phyloP scores from a whole-genome alignment of 106 monocot species.

The Allium fistulosum region DNA sequence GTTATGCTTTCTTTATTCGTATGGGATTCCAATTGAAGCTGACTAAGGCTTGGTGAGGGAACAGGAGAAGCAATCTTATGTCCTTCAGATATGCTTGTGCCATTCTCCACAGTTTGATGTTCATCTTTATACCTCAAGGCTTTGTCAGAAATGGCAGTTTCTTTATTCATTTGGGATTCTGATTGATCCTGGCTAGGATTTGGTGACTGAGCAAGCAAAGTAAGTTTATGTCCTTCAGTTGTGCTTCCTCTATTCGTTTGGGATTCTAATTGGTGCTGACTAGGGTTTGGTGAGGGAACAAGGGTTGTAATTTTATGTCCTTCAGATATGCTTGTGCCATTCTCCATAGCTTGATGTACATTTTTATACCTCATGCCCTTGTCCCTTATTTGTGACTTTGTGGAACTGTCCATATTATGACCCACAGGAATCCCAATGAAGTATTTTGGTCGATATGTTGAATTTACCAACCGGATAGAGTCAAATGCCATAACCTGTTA shows the following conservation, averaged over 20 bases:
- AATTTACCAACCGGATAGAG: slow-evolving; percentile 45
- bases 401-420: slow-evolving; percentile 7
- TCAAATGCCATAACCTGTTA: slow-evolving; percentile 83
- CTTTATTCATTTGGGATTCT: not conserved
- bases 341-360: slow-evolving; percentile 3
- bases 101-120: slow-evolving; percentile 7
- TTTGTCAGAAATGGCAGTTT: too few relatives aligned
- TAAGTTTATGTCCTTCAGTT: slow-evolving; percentile 30
- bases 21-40: too few relatives aligned
- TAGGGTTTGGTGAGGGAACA: too few relatives aligned
- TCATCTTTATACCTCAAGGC: not conserved
- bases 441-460: slow-evolving; percentile 57
- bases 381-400: slow-evolving; percentile 7
- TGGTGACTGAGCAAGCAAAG: slow-evolving; percentile 21
- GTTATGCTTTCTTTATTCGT: not conserved
- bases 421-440: slow-evolving; percentile 27
- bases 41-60: too few relatives aligned
- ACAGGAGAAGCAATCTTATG: slow-evolving; percentile 18
- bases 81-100: slow-evolving; percentile 14
- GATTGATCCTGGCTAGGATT: not conserved
- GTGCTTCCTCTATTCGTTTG: too few relatives aligned
- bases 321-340: slow-evolving; percentile 13
- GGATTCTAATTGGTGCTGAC: too few relatives aligned
- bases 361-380: not conserved
- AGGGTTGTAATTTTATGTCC: slow-evolving; percentile 25